Evolutionary conservation across 768 basidiomycete species (phyloP).

Genomic region (Phanerochaete sordida): DNA sequence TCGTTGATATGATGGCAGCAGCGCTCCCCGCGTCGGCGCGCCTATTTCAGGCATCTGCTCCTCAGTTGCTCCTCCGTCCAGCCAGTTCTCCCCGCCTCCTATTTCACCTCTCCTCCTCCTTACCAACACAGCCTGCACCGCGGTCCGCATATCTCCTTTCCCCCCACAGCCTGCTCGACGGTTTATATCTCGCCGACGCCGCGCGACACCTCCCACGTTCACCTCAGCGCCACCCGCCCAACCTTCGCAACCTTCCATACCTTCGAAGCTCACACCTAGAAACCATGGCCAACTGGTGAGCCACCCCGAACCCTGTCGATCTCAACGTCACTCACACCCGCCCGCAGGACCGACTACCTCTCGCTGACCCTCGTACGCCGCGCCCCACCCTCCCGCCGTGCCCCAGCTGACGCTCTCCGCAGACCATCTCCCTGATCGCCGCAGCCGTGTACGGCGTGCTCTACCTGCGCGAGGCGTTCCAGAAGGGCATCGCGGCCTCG

Average conservation of each 20-base stretch:
- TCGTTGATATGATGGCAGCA: background rate
- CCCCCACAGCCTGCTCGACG: background rate
- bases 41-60: background rate
- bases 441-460: slow-evolving; percentile 11
- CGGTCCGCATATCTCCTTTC: background rate
- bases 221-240: background rate
- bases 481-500: background rate
- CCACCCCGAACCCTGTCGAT: background rate
- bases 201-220: background rate
- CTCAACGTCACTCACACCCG: background rate
- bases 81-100: background rate
- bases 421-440: slow-evolving; percentile 8
- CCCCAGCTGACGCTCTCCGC: background rate
- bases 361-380: slow-evolving; percentile 9
- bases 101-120: background rate
- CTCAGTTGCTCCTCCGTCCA: background rate
- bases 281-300: slow-evolving; percentile 14
- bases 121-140: background rate
- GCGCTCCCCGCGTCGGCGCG: background rate
- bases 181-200: background rate
- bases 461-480: slow-evolving; percentile 4
- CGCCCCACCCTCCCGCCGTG: background rate
- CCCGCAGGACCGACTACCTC: slow-evolving; percentile 9
- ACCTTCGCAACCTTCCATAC: background rate
- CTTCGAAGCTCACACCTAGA: background rate